These are phyloP conservation scores for Boletus sensibilis DNA, from an alignment of 768 basidiomycete species.

Conservation along the genomic window DNA sequence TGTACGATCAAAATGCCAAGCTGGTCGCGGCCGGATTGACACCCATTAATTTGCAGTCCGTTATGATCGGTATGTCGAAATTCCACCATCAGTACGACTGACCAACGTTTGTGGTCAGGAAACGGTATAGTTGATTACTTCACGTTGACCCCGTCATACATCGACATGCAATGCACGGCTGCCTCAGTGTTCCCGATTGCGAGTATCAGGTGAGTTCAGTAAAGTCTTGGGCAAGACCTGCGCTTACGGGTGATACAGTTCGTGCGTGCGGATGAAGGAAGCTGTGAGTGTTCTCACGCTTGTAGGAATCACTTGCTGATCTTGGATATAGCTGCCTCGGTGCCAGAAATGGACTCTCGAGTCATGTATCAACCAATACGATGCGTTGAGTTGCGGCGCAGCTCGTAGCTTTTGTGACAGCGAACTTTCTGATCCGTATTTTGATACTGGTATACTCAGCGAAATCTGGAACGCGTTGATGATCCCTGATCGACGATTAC, in stretches of 20 bases:
- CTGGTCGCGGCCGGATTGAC: conserved; percentile 44
- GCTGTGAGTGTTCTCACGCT: conserved; percentile 27
- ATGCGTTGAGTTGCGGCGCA: conserved; percentile 64
- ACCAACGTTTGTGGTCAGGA: conserved; percentile 26
- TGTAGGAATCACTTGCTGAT: not conserved
- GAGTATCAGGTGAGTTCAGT: conserved; percentile 21
- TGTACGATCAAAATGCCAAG: conserved; percentile 48
- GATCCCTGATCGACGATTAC: not conserved
- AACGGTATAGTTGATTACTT: conserved; percentile 45
- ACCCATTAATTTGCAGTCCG: conserved; percentile 49
- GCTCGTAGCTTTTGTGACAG: conserved; percentile 64
- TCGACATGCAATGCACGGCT: conserved; percentile 56
- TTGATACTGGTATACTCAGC: conserved; percentile 31
- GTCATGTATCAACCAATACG: conserved; percentile 65
- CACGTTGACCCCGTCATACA: conserved; percentile 41
- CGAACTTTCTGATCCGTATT: conserved; percentile 35
- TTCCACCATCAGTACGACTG: not conserved
- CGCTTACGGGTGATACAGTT: conserved; percentile 2
- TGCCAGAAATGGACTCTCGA: conserved; percentile 59
- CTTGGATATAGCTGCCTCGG: conserved; percentile 55
- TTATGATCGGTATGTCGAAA: conserved; percentile 43
- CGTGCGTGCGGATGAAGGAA: conserved; percentile 46
- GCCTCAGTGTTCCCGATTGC: conserved; percentile 50
- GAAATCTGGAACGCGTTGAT: conserved; percentile 1
- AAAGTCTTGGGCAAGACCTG: not conserved